These are phyloP conservation scores for Scheffersomyces illinoinensis DNA, from an alignment of 1,139 yeast genomes.

Conservation along the genomic window DNA sequence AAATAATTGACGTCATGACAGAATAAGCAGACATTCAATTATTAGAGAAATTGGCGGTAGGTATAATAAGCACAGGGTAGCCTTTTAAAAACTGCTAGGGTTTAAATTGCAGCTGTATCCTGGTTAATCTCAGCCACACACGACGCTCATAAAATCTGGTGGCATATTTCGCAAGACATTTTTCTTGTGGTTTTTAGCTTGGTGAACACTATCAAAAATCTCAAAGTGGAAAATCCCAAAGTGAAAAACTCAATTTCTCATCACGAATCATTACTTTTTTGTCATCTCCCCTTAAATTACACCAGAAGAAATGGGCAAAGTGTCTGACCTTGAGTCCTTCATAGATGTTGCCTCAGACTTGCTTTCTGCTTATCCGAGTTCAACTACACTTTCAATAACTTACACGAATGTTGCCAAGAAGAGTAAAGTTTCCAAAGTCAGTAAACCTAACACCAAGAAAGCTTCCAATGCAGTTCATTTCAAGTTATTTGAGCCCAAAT, in stretches of 20 bases:
- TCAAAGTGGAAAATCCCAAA: not conserved
- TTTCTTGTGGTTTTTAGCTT: not conserved
- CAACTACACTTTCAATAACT: conserved; percentile 41
- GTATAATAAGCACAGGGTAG: no score
- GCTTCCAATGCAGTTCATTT: conserved; percentile 50
- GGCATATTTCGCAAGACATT: not conserved
- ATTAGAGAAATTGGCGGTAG: not conserved
- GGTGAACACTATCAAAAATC: not conserved
- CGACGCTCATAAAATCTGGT: not conserved
- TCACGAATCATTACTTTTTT: not conserved
- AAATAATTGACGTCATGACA: not conserved
- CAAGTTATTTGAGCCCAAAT: conserved; percentile 70
- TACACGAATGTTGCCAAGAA: conserved; percentile 33
- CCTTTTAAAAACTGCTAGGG: no score
- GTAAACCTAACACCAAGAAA: conserved; percentile 18
- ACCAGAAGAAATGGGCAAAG: conserved; percentile 8
- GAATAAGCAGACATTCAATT: not conserved
- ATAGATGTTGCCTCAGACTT: conserved; percentile 35
- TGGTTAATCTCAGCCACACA: not conserved
- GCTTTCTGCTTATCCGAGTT: conserved; percentile 38
- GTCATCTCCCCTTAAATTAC: not conserved
- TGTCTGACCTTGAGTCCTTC: conserved; percentile 30
- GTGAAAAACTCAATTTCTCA: not conserved
- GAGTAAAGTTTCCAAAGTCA: conserved; percentile 22
- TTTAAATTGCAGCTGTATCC: no score